Conservation (phyloP, 192 early-diverging fungal genomes). For the Coemansia sp. region DNA sequence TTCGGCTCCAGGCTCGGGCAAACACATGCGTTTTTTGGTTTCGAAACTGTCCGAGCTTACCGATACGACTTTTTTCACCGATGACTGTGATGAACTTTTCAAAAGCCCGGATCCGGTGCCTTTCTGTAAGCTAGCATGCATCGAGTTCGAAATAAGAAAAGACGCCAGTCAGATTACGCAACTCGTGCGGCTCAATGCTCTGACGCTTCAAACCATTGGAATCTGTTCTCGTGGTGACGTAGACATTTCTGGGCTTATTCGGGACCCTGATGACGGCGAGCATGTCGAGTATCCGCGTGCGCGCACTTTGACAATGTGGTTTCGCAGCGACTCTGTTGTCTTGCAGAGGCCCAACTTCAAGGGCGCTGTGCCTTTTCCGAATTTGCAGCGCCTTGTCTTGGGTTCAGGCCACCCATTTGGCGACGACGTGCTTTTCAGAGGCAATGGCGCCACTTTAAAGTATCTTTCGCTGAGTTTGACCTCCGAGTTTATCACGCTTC, state of each 20-base stretch:
- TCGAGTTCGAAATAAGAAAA: not conserved
- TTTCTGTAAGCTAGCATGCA: not conserved
- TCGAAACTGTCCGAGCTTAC: not conserved
- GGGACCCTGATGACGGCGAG: not conserved
- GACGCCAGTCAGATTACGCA: not conserved
- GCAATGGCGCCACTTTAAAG: not conserved
- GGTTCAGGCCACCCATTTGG: not conserved
- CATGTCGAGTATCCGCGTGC: not conserved
- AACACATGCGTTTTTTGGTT: not conserved
- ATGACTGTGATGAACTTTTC: not conserved
- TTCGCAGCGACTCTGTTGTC: too few species aligned
- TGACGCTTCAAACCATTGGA: not conserved
- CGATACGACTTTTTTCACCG: not conserved
- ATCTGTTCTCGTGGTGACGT: not conserved
- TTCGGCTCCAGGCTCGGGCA: too few species aligned
- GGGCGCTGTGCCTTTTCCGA: not conserved
- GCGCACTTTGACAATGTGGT: not conserved
- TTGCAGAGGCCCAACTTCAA: not conserved
- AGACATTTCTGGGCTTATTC: not conserved
- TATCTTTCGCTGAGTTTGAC: not conserved
- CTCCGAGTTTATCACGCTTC: not conserved
- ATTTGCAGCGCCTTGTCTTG: not conserved
- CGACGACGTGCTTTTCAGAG: not conserved
- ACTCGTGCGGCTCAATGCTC: not conserved
- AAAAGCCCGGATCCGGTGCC: too few species aligned